Percentiles rank a stretch among this genome's conserved stretches.
Conservation (phyloP, 257 asterid species). For the Fraxinus quadrangulata region DNA sequence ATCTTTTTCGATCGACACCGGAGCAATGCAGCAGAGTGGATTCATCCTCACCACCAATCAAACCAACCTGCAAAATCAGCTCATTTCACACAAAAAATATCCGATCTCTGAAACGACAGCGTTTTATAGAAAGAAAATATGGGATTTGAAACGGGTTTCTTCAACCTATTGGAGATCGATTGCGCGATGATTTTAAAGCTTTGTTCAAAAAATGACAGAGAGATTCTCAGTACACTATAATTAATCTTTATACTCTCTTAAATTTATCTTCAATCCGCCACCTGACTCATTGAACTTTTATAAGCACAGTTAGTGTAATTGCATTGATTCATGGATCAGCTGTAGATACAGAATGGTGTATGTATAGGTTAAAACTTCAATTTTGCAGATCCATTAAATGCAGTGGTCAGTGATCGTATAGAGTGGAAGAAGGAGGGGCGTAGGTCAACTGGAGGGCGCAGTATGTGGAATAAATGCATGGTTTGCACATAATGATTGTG, state of each 20-base stretch:
- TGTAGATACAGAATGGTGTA: slow-evolving; percentile 36
- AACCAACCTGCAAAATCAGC: background rate
- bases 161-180: slow-evolving; percentile 67
- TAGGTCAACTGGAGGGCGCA: slow-evolving; percentile 47
- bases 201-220: slow-evolving; percentile 46
- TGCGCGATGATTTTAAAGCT: slow-evolving; percentile 45
- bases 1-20: slow-evolving; percentile 89
- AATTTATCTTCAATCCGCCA: background rate
- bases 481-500: slow-evolving; percentile 48
- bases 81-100: slow-evolving; percentile 21
- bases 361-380: slow-evolving; percentile 31
- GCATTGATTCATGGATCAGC: slow-evolving; percentile 29
- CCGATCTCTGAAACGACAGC: slow-evolving; percentile 39
- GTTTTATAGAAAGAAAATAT: slow-evolving; percentile 19
- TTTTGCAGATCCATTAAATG: slow-evolving; percentile 58
- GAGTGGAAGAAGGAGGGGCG: slow-evolving; percentile 42
- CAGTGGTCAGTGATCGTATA: slow-evolving; percentile 41
- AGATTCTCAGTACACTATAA: slow-evolving; percentile 19
- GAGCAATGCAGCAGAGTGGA: slow-evolving; percentile 99
- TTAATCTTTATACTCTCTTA: background rate
- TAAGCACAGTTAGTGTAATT: slow-evolving; percentile 1
- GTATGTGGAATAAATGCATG: slow-evolving; percentile 46
- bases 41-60: slow-evolving; percentile 54
- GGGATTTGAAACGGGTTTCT: slow-evolving; percentile 26
- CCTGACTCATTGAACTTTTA: background rate